phyloP scores from a whole-genome alignment of 1,284 basidiomycete species.

The Malassezia caprae region DNA sequence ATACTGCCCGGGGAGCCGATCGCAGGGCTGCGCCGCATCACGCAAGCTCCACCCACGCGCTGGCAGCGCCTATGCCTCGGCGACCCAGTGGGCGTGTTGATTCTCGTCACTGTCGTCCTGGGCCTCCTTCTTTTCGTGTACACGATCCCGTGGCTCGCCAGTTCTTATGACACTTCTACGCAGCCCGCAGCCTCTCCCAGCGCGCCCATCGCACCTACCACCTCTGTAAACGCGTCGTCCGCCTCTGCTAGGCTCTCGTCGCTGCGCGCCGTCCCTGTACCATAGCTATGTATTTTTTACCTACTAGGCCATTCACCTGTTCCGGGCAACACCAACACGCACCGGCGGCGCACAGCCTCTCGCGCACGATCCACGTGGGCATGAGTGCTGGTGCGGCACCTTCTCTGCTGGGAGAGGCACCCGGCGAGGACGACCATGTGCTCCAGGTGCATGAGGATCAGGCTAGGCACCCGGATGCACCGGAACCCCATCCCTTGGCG shows the following conservation, averaged over 20 bases:
- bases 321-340: conserved; percentile 12
- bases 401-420: background rate
- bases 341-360: background rate
- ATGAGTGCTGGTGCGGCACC: background rate
- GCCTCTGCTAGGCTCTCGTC: background rate
- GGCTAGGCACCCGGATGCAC: background rate
- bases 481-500: background rate
- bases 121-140: conserved; percentile 1
- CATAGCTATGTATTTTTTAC: background rate
- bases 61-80: background rate
- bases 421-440: background rate
- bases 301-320: conserved; percentile 4
- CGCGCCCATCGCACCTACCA: background rate
- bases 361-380: background rate
- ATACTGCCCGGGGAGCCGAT: background rate
- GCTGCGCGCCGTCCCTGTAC: background rate
- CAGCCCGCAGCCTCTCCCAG: background rate
- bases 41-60: background rate
- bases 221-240: background rate
- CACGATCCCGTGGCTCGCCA: conserved; percentile 13
- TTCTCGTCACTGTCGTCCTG: background rate
- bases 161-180: background rate
- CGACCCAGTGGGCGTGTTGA: background rate
- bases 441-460: background rate
- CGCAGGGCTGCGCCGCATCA: background rate